These are phyloP conservation scores for Oryza nivara DNA, from an alignment of 176 grass and related monocot genomes.

Conservation along the genomic window DNA sequence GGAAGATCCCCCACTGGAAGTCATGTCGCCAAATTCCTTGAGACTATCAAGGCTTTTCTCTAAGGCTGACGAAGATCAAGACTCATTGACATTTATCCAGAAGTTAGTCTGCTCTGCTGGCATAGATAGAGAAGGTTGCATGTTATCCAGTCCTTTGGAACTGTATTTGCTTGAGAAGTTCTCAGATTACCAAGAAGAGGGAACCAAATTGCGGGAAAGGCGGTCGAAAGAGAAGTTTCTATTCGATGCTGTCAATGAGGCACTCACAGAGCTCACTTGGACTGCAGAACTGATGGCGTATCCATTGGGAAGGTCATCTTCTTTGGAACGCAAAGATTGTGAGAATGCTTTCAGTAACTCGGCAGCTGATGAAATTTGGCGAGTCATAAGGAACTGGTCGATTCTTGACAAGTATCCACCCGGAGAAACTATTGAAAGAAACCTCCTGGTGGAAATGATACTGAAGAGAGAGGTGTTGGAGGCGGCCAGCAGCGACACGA, in stretches of 20 bases:
- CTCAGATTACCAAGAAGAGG: conserved; percentile 48
- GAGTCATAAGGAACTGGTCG: conserved; percentile 68
- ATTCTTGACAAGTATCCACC: conserved; percentile 62
- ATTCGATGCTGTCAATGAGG: conserved; percentile 79
- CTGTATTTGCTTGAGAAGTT: conserved; percentile 54
- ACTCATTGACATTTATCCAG: conserved; percentile 65
- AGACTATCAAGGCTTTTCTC: conserved; percentile 78
- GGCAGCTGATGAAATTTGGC: conserved; percentile 62
- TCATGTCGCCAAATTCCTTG: conserved; percentile 72
- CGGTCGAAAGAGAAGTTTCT: conserved; percentile 59
- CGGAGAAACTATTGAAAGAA: conserved; percentile 39
- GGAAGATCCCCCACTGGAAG: conserved; percentile 59
- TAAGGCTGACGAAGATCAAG: conserved; percentile 82
- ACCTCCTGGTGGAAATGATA: conserved; percentile 63
- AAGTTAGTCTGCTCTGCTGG: conserved; percentile 59
- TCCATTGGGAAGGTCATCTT: conserved; percentile 51
- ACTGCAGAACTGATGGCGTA: conserved; percentile 49
- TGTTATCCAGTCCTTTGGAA: conserved; percentile 63
- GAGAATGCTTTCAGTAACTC: conserved; percentile 34
- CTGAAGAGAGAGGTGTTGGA: conserved; percentile 69
- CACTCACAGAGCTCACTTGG: conserved; percentile 61
- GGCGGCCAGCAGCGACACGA: conserved; percentile 24
- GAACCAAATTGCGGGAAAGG: conserved; percentile 37
- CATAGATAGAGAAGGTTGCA: conserved; percentile 54
- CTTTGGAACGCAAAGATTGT: conserved; percentile 28